Evolutionary conservation across 2,329 filamentous ascomycete species (phyloP), one percentile per base, ranked within the genome.

Genomic region (Penicillium brasilianum): DNA sequence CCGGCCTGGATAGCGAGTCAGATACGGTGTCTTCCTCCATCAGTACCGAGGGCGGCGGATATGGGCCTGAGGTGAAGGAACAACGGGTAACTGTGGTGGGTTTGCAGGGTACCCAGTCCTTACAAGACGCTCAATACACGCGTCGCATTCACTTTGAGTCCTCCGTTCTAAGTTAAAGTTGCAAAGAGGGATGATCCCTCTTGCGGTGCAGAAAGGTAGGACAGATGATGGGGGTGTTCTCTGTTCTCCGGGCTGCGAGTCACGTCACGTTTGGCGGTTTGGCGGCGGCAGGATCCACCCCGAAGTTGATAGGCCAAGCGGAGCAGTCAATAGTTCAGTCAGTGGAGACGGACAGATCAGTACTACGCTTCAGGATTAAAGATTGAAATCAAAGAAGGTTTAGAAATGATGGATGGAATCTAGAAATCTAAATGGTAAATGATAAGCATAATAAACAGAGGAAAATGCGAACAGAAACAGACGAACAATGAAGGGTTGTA

Each of bases 1-100:
- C 62, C 57, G 66, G 69, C 55, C 69, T 65, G 48, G 65, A 66
- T 41, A 60, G 63, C 41, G 53, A 28, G 16, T 56, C 30, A 57
- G 66, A 57, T 57, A 71, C 67, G 32, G 68, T 57, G 30, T 74
- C 68, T 58, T 66, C 67, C 62, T 76, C 73, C 75, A 77, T 77
- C 65, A 60, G 63, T 61, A 32, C 36, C 41, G 43, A 36, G 25
- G n/a, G 36, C 43, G 44, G 44, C 7, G 49, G 46, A 53, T 58
- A 51, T 52, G 49, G 50, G 53, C 14, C 50, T 43, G 30, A 30
- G 50, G 54, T 34, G 34, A 30, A 16, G 18, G 39, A 50, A 13
- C 13, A 28, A 6, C 8, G 20, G 32, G 28, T 36, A 50, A 25
- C 41, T 52, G 32, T 41, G 32, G 50, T 34, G 49, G 32, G n/a